These are phyloP conservation scores for Metschnikowia borealis DNA, from an alignment of 805 yeast species.

Conservation along the genomic window DNA sequence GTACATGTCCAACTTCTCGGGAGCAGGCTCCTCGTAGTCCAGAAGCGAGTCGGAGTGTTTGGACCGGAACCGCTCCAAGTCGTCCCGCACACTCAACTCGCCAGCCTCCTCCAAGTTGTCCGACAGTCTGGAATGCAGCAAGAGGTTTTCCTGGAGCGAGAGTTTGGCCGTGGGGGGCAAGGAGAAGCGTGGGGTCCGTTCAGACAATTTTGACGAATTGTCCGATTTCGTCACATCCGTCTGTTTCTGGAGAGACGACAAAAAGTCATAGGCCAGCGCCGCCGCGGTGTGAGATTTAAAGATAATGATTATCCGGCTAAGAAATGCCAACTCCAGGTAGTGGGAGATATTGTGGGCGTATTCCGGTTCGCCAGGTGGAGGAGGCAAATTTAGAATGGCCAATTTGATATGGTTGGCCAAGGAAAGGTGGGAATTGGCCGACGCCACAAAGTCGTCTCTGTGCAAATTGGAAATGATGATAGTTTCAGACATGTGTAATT, in stretches of 20 bases:
- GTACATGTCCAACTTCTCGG: slow-evolving; percentile 27
- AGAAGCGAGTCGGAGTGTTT: slow-evolving; percentile 10
- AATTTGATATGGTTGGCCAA: slow-evolving; percentile 35
- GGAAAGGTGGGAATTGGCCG: slow-evolving; percentile 18
- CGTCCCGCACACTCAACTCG: slow-evolving; percentile 19
- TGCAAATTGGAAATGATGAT: slow-evolving; percentile 34
- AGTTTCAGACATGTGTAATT: slow-evolving; percentile 21
- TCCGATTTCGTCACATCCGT: not conserved
- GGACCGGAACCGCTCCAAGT: slow-evolving; percentile 25
- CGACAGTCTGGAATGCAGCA: slow-evolving; percentile 30
- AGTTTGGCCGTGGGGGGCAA: slow-evolving; percentile 24
- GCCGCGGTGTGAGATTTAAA: slow-evolving; percentile 30
- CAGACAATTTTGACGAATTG: too few relatives aligned
- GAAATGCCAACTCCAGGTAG: slow-evolving; percentile 39
- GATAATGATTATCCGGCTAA: slow-evolving; percentile 36
- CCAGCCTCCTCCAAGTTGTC: slow-evolving; percentile 19
- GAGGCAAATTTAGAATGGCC: slow-evolving; percentile 25
- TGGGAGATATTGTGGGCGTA: slow-evolving; percentile 26
- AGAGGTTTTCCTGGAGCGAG: slow-evolving; percentile 36
- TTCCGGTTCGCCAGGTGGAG: slow-evolving; percentile 6
- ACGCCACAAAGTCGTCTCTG: slow-evolving; percentile 27
- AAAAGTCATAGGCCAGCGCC: slow-evolving; percentile 19
- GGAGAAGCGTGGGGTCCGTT: not conserved
- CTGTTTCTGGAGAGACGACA: slow-evolving; percentile 12
- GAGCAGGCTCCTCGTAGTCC: slow-evolving; percentile 34